Percentiles rank a stretch among this genome's conserved stretches.
Conservation (phyloP, 768 basidiomycete species). For the Mycena belliarum region DNA sequence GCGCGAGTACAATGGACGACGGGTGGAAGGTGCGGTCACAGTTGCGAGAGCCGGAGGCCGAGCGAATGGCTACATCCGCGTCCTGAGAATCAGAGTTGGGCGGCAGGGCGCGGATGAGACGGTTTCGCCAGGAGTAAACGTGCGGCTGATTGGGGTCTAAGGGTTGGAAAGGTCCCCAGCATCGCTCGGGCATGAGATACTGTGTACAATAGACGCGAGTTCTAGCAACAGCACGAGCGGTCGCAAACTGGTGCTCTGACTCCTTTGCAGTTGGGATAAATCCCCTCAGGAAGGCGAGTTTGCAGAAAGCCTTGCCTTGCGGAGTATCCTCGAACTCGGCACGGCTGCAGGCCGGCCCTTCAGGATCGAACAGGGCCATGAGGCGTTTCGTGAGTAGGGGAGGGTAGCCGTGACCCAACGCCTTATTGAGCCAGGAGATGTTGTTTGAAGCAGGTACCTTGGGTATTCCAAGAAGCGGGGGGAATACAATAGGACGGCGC, state of each 20-base stretch:
- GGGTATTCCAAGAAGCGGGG: conserved; percentile 14
- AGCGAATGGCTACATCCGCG: conserved; percentile 7
- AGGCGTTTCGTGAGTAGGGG: conserved; percentile 29
- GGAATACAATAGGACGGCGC: conserved; percentile 6
- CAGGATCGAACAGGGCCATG: conserved; percentile 27
- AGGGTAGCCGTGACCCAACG: conserved; percentile 36
- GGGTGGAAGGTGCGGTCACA: conserved; percentile 4
- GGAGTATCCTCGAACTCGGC: conserved; percentile 29
- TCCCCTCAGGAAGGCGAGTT: conserved; percentile 46
- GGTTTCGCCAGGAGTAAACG: conserved; percentile 12
- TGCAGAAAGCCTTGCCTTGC: conserved; percentile 39
- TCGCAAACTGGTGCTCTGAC: conserved; percentile 9
- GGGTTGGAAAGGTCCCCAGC: conserved; percentile 40
- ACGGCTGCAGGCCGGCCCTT: conserved; percentile 14
- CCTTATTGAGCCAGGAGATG: conserved; percentile 35
- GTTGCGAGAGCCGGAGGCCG: background rate
- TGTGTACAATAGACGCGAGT: conserved; percentile 38
- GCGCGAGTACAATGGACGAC: conserved; percentile 19
- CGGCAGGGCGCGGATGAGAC: conserved; percentile 5
- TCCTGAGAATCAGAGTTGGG: conserved; percentile 15
- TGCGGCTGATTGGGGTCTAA: conserved; percentile 7
- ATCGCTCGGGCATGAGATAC: conserved; percentile 32
- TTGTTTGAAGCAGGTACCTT: conserved; percentile 30
- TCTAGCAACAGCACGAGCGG: conserved; percentile 34
- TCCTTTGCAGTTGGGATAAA: conserved; percentile 32